phyloP scores from a whole-genome alignment of 1,284 basidiomycete species.

The Pseudozyma pruni region DNA sequence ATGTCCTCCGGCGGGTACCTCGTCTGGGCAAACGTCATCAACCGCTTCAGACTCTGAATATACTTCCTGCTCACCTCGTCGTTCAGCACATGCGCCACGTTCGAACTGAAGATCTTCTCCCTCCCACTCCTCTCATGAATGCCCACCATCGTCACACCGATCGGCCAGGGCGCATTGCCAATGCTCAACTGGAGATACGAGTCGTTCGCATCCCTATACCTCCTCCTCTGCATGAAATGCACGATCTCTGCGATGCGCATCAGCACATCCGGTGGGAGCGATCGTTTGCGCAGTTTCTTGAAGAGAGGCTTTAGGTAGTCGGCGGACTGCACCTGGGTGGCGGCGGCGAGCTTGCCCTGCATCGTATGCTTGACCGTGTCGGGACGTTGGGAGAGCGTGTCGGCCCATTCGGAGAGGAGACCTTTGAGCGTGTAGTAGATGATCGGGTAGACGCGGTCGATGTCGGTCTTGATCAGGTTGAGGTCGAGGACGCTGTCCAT shows the following conservation, averaged over 20 bases:
- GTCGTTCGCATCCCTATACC: constrained; percentile 95
- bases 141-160: constrained; percentile 99
- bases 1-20: constrained; percentile 55
- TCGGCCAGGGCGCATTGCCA: constrained; percentile 99
- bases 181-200: constrained; percentile 95
- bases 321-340: constrained; percentile 93
- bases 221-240: constrained; percentile 91
- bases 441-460: constrained; percentile 95
- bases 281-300: constrained; percentile 84
- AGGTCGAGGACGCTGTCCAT: constrained; percentile 70
- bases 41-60: constrained; percentile 93
- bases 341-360: constrained; percentile 92
- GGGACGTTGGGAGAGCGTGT: constrained; percentile 88
- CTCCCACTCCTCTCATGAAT: constrained; percentile 97
- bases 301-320: constrained; percentile 97
- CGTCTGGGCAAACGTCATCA: constrained; percentile 69
- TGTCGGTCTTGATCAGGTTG: constrained; percentile 84
- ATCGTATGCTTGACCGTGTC: constrained; percentile 80
- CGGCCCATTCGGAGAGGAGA: constrained; percentile 93
- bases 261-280: constrained; percentile 86
- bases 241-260: constrained; percentile 92
- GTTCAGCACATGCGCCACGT: constrained; percentile 96
- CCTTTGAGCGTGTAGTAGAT: constrained; percentile 95
- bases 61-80: constrained; percentile 99
- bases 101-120: constrained; percentile 95